Evolutionary conservation across 352 stramenopile species (phyloP).

Genomic region (Aphanomyces euteiches): DNA sequence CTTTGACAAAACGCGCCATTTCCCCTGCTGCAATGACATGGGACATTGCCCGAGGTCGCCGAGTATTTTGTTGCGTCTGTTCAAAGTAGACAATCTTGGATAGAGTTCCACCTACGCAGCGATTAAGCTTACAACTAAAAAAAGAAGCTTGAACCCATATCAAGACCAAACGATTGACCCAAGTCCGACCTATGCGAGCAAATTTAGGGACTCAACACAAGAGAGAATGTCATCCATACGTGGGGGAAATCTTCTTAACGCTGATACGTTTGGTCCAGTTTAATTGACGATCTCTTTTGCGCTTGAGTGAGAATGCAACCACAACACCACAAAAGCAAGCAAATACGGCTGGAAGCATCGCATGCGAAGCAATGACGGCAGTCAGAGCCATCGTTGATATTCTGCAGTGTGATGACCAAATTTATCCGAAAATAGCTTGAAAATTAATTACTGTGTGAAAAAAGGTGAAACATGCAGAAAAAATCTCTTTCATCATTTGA

Average conservation of each 20-base stretch:
- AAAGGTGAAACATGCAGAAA: no score
- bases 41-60: conserved; percentile 60
- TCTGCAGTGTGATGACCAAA: no score
- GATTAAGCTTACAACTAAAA: no score
- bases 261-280: conserved; percentile 69
- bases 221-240: conserved; percentile 38
- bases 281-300: conserved; percentile 62
- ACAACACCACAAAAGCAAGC: conserved; percentile 22
- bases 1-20: conserved; percentile 83
- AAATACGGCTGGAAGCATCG: conserved; percentile 17
- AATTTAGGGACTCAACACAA: not conserved
- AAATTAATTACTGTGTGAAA: no score
- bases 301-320: conserved; percentile 29
- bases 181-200: conserved; percentile 60
- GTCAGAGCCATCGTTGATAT: no score
- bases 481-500: no score
- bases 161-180: conserved; percentile 76
- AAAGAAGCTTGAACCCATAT: conserved; percentile 52
- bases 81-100: conserved; percentile 96
- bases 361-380: not conserved
- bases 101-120: conserved; percentile 84
- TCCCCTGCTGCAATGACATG: conserved; percentile 71
- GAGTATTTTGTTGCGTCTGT: conserved; percentile 40
- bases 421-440: no score
- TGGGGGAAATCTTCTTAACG: conserved; percentile 85